Evolutionary conservation across 805 yeast species (phyloP).

Genomic region (Priceomyces melissophilus): DNA sequence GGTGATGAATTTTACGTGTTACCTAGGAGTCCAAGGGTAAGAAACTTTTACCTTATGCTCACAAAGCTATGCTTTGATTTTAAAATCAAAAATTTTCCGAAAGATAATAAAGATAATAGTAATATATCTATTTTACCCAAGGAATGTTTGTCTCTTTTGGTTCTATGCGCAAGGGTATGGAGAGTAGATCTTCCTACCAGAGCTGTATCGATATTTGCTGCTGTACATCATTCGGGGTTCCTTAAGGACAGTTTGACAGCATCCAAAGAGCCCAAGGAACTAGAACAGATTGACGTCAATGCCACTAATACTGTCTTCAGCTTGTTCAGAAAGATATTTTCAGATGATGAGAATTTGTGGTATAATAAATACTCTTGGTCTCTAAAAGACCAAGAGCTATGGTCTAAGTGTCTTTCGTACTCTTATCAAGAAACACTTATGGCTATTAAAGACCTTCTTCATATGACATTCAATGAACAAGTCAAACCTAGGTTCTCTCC

Average conservation of each 20-base stretch:
- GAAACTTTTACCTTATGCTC: constrained; percentile 38
- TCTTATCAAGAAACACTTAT: constrained; percentile 47
- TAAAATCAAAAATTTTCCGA: constrained; percentile 18
- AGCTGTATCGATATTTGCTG: constrained; percentile 49
- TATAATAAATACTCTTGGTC: constrained; percentile 31
- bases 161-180: constrained; percentile 54
- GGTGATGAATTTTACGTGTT: constrained; percentile 37
- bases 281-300: constrained; percentile 30
- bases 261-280: constrained; percentile 15
- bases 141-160: constrained; percentile 40
- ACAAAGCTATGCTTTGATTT: constrained; percentile 40
- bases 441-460: constrained; percentile 41
- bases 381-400: constrained; percentile 45
- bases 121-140: constrained; percentile 27
- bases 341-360: constrained; percentile 32
- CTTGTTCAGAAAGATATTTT: constrained; percentile 26
- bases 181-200: constrained; percentile 49
- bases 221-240: constrained; percentile 35
- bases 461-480: constrained; percentile 37
- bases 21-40: constrained; percentile 31
- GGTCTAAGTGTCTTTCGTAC: constrained; percentile 44
- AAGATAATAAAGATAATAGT: constrained; percentile 4
- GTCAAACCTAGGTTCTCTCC: constrained; percentile 60
- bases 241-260: constrained; percentile 25
- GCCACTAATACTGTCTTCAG: constrained; percentile 23